Conservation (phyloP, 768 basidiomycete species). For the Pleurotus salmoneostramineus region DNA sequence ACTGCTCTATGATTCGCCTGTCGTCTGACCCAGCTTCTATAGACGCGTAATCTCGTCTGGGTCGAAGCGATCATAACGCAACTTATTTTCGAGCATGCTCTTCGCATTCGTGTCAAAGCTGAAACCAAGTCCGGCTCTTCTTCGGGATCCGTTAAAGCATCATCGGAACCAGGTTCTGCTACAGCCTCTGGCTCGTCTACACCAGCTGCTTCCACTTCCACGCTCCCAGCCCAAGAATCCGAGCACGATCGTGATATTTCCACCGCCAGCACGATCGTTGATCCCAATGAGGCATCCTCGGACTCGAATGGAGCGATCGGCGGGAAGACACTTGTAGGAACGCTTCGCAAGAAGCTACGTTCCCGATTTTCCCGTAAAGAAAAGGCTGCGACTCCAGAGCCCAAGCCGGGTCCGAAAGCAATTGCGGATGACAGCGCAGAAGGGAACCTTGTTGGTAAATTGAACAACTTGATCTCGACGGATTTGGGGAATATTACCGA, state of each 20-base stretch:
- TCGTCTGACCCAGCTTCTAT: slow-evolving; percentile 6
- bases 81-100: slow-evolving; percentile 22
- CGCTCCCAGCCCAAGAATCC: neutral
- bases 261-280: neutral
- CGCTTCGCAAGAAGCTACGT: neutral
- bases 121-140: slow-evolving; percentile 9
- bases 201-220: neutral
- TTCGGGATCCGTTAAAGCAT: neutral
- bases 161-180: slow-evolving; percentile 6
- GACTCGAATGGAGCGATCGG: neutral
- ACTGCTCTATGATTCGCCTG: neutral
- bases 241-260: neutral
- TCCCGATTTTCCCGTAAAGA: neutral
- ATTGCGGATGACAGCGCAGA: slow-evolving; percentile 10
- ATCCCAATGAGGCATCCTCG: neutral
- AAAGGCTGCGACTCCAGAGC: neutral
- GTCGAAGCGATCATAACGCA: slow-evolving; percentile 19
- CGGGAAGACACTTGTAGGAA: slow-evolving; percentile 1
- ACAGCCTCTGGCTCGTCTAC: neutral
- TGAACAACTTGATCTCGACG: slow-evolving; percentile 72
- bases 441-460: slow-evolving; percentile 64
- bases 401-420: neutral
- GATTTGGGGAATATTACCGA: slow-evolving; percentile 42
- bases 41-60: slow-evolving; percentile 17
- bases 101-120: slow-evolving; percentile 51